Evolutionary conservation across 257 asterid genomes (phyloP).

Genomic region (Schizonepeta tenuifolia): DNA sequence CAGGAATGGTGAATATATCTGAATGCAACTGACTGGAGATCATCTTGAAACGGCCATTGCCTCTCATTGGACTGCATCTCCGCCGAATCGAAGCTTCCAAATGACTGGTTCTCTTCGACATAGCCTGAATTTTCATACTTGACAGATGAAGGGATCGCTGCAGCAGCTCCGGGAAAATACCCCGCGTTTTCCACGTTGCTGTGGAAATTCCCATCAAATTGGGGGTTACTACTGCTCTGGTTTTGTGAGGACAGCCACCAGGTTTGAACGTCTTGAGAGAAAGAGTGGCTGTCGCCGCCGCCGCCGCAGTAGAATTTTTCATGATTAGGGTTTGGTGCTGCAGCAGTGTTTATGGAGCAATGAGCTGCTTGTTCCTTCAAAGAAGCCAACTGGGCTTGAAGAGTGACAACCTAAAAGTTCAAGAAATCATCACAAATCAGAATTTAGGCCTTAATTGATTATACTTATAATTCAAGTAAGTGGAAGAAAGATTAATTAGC

Average conservation of each 20-base stretch:
- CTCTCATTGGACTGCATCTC: conserved; percentile 52
- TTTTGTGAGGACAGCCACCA: conserved; percentile 54
- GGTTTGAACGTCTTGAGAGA: conserved; percentile 56
- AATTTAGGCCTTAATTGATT: background rate
- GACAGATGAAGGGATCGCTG: conserved; percentile 28
- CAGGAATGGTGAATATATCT: conserved; percentile 53
- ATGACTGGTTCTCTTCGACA: conserved; percentile 47
- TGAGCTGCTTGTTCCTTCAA: conserved; percentile 56
- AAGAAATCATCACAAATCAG: conserved; percentile 6
- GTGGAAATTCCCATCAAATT: conserved; percentile 38
- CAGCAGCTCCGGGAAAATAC: conserved; percentile 18
- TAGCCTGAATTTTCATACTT: conserved; percentile 40
- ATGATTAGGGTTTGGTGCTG: conserved; percentile 54
- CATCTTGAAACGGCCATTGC: conserved; percentile 66
- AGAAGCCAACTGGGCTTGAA: conserved; percentile 58
- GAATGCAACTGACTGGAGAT: conserved; percentile 71
- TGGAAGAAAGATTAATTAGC: too few relatives aligned
- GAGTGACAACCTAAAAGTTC: conserved; percentile 49
- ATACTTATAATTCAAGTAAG: too few relatives aligned
- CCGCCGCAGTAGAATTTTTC: conserved; percentile 39
- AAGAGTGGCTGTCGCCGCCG: conserved; percentile 27
- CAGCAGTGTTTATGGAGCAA: conserved; percentile 26
- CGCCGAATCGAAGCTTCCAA: conserved; percentile 56
- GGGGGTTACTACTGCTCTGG: conserved; percentile 40
- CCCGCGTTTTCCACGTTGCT: conserved; percentile 20